phyloP scores from a whole-genome alignment of 1,284 basidiomycete genomes.

The Rhodotorula sp. region DNA sequence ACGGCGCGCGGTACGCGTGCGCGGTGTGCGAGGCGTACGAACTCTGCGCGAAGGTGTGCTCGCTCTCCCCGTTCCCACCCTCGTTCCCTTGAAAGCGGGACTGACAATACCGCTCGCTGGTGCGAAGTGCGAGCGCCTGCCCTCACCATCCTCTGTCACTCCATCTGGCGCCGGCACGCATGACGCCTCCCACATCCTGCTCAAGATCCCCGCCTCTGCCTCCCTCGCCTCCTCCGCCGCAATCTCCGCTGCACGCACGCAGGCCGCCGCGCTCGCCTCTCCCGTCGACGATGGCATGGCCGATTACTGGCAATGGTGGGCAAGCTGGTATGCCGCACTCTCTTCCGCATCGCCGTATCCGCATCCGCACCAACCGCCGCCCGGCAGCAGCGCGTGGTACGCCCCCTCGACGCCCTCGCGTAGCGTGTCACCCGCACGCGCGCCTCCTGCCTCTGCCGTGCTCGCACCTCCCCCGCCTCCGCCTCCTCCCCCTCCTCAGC shows the following conservation, averaged over 20 bases:
- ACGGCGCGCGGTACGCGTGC: background rate
- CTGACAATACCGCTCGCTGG: background rate
- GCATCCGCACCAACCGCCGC: background rate
- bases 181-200: slow-evolving; percentile 27
- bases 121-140: background rate
- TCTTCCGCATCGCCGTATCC: background rate
- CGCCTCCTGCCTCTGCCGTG: background rate
- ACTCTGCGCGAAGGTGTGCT: background rate
- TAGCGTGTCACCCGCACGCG: background rate
- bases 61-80: background rate
- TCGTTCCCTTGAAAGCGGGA: no score
- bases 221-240: background rate
- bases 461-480: background rate
- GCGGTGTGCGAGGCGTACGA: slow-evolving; percentile 9
- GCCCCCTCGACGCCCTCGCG: background rate
- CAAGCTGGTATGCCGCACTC: background rate
- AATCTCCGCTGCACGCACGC: background rate
- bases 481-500: background rate
- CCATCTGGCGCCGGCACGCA: background rate
- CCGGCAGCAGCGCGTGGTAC: background rate
- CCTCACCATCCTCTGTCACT: background rate
- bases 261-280: background rate
- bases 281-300: background rate
- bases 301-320: background rate
- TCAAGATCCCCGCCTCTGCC: slow-evolving; percentile 18